Evolutionary conservation across 495 filamentous ascomycete species (phyloP), one percentile per base, ranked within the genome.

Genomic region (Pyronema omphalodes): DNA sequence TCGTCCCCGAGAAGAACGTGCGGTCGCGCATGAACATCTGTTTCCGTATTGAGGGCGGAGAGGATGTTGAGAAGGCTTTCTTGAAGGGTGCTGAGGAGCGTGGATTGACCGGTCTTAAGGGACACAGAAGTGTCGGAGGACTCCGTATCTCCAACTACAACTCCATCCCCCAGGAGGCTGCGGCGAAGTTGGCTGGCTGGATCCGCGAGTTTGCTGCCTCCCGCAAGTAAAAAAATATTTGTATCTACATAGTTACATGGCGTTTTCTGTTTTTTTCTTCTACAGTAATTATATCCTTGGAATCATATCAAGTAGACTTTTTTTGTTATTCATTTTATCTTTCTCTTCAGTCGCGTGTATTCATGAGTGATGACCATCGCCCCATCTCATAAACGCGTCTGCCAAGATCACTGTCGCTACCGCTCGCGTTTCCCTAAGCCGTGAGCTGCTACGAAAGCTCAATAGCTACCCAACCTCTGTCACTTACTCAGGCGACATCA

Each of bases 21-120:
- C 79, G 88, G 44, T 88, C 82, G 54, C 71, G 86, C 40, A 94
- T 94, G 85, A 94, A 95, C 67, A 79, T 94, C 45, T 94, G 87
- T 71, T 91, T 91, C 72, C 73, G 87, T 17, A 76, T 89, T 3
- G 73, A 74, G 37, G 71, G 81, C 61, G 73, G 74, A 7, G 75
- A 75, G 18, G 73, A 70, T 11, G 55, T 71, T 3, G 84, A 96
- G 68, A 87, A 87, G 67, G 71, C 68, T 11, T 94, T 94, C 69
- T 67, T 94, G 51, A 74, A 77, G 50, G 80, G 82, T 23, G 83
- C 83, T 9, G 76, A 78, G 37, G 70, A 72, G 59, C 68, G 67
- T 37, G 74, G 77, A 9, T 67, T 93, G 40, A 73, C 73, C 35
- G 86, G 86, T 9, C 66, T 91, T 60, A 91, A 88, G 68, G 86